These are phyloP conservation scores for Cryptosporidium felis DNA, from an alignment of 169 alveolate genomes.

Conservation along the genomic window DNA sequence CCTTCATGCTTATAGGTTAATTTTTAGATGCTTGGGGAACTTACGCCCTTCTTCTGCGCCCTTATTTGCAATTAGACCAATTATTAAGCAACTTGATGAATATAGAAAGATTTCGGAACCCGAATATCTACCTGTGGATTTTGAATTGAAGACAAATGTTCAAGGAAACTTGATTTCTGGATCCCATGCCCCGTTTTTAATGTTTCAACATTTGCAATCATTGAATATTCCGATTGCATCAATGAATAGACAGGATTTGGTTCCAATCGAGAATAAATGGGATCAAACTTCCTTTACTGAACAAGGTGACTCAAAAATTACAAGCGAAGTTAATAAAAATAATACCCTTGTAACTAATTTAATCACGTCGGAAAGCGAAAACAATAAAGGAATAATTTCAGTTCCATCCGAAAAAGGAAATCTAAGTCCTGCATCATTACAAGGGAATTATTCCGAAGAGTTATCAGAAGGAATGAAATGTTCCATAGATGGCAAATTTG, in stretches of 20 bases:
- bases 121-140: constrained; percentile 30
- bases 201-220: constrained; percentile 1
- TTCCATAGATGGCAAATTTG: too few species aligned
- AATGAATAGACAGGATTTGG: too few species aligned
- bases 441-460: too few species aligned
- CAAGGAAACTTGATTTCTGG: background rate
- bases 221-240: background rate
- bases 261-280: background rate
- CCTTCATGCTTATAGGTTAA: constrained; percentile 62
- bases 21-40: constrained; percentile 59
- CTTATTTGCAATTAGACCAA: constrained; percentile 21
- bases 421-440: too few species aligned
- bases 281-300: background rate
- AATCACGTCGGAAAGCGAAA: too few species aligned
- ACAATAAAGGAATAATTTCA: too few species aligned
- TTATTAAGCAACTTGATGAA: constrained; percentile 66
- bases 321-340: background rate
- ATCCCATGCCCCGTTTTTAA: background rate
- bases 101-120: constrained; percentile 69
- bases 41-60: constrained; percentile 70
- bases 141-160: constrained; percentile 23
- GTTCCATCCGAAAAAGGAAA: too few species aligned
- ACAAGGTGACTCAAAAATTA: background rate
- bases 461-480: too few species aligned
- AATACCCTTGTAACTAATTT: background rate